Percentiles rank a stretch among this genome's conserved stretches.
Evolutionary conservation across 2,329 filamentous ascomycete genomes (phyloP).

Genomic region (Talaromyces sp.): DNA sequence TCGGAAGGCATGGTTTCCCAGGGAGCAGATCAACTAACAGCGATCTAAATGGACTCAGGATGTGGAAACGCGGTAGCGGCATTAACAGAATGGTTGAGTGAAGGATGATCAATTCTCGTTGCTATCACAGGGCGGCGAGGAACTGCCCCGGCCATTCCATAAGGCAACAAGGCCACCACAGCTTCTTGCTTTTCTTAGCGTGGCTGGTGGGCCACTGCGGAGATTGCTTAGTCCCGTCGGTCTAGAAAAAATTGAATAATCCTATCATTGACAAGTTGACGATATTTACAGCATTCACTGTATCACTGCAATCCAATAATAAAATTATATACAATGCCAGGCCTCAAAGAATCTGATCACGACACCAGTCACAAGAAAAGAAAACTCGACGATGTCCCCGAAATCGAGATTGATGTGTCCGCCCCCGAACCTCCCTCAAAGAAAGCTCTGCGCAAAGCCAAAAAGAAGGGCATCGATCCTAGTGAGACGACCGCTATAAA

Average conservation of each 20-base stretch:
- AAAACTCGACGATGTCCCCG: slow-evolving; percentile 57
- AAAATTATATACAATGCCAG: slow-evolving; percentile 26
- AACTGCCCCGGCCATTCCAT: slow-evolving; percentile 3
- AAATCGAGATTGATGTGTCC: slow-evolving; percentile 83
- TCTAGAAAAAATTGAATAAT: background rate
- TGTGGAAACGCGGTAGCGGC: background rate
- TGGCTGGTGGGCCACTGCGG: slow-evolving; percentile 8
- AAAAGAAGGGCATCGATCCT: slow-evolving; percentile 56
- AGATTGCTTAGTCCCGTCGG: slow-evolving; percentile 1
- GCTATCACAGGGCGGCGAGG: slow-evolving; percentile 2
- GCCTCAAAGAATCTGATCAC: slow-evolving; percentile 23
- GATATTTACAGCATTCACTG: background rate
- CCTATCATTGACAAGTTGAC: background rate
- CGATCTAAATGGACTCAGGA: background rate
- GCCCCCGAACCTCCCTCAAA: slow-evolving; percentile 95
- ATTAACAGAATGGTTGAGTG: background rate
- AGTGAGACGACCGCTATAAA: slow-evolving; percentile 25
- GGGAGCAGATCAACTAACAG: background rate
- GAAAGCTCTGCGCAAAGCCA: slow-evolving; percentile 82
- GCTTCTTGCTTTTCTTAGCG: slow-evolving; percentile 6
- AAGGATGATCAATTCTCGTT: background rate
- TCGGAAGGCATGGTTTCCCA: slow-evolving; percentile 33
- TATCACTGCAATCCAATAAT: background rate
- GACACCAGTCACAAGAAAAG: slow-evolving; percentile 59
- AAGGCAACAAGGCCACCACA: slow-evolving; percentile 3